Percentiles rank a stretch among this genome's conserved stretches.
Conservation (phyloP, 805 yeast genomes). For the Yarrowia porcina region DNA sequence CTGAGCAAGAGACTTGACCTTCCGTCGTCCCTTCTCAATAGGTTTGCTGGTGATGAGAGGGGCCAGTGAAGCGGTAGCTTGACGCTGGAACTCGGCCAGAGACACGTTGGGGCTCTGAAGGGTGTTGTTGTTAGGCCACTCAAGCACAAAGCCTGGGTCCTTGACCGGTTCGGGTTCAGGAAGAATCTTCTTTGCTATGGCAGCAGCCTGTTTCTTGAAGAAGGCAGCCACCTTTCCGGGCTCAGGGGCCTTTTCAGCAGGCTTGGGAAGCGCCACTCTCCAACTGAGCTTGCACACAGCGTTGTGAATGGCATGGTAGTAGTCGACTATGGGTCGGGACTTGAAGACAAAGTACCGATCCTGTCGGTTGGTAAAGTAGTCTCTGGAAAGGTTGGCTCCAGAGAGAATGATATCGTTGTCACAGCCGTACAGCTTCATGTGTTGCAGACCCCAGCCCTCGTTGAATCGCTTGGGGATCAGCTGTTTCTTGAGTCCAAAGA, state of each 20-base stretch:
- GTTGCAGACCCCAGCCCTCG: slow-evolving; percentile 91
- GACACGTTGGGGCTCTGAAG: slow-evolving; percentile 58
- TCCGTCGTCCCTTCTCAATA: slow-evolving; percentile 35
- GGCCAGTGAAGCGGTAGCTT: slow-evolving; percentile 51
- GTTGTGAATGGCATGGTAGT: slow-evolving; percentile 67
- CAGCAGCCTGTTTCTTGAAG: not conserved
- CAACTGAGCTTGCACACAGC: slow-evolving; percentile 71
- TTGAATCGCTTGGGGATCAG: slow-evolving; percentile 79
- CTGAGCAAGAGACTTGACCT: not conserved
- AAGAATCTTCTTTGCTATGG: not conserved
- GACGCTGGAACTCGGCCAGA: slow-evolving; percentile 32
- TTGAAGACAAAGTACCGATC: slow-evolving; percentile 82
- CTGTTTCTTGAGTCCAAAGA: slow-evolving; percentile 60
- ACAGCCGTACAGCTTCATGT: slow-evolving; percentile 94
- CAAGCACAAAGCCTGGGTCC: slow-evolving; percentile 45
- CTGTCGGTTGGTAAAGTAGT: slow-evolving; percentile 92
- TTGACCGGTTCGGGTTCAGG: slow-evolving; percentile 20
- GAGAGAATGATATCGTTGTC: slow-evolving; percentile 83
- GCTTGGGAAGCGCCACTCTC: slow-evolving; percentile 47
- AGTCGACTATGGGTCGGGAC: slow-evolving; percentile 57
- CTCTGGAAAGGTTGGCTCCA: slow-evolving; percentile 89
- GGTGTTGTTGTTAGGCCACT: slow-evolving; percentile 63
- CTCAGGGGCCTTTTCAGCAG: not conserved
- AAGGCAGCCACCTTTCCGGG: not conserved
- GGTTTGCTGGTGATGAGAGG: slow-evolving; percentile 49